A percentile compares a stretch with the other conserved stretches of the same genome.
These are phyloP conservation scores for Sclerotiophoma versabilis DNA, from an alignment of 2,329 filamentous ascomycete species.

Conservation along the genomic window DNA sequence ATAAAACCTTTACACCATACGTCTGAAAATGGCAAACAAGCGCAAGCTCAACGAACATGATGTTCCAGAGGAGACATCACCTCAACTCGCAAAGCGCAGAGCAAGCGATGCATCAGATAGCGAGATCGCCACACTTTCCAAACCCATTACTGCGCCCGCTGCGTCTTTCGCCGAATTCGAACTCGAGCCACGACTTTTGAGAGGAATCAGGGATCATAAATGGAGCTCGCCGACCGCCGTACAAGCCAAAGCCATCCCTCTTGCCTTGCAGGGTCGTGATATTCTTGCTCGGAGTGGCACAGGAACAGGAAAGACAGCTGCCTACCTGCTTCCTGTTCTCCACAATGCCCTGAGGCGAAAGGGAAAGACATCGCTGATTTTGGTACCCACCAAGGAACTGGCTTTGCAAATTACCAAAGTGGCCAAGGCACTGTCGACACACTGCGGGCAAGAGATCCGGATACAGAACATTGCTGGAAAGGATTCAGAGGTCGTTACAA, in stretches of 20 bases:
- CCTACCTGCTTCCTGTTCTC: conserved; percentile 89
- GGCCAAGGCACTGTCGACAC: conserved; percentile 77
- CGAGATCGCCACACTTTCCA: conserved; percentile 21
- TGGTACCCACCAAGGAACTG: conserved; percentile 93
- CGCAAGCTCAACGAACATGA: conserved; percentile 60
- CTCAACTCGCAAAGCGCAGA: conserved; percentile 22
- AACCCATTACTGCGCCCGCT: conserved; percentile 22
- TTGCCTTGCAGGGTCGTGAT: conserved; percentile 87
- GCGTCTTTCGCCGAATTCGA: conserved; percentile 75
- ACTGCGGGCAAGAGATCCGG: conserved; percentile 83
- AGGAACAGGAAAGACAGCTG: conserved; percentile 96
- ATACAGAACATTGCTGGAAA: conserved; percentile 89
- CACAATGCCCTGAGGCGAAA: conserved; percentile 84
- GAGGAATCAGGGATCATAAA: conserved; percentile 83
- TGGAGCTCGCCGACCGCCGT: conserved; percentile 89
- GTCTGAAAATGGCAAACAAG: conserved; percentile 42
- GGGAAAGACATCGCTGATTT: conserved; percentile 77
- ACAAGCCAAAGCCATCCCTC: conserved; percentile 84
- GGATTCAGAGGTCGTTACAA: conserved; percentile 86
- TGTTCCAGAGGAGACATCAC: conserved; percentile 49
- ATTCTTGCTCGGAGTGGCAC: conserved; percentile 92
- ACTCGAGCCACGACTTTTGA: conserved; percentile 83
- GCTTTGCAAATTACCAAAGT: conserved; percentile 87
- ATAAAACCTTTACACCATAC: neutral
- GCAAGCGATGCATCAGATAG: conserved; percentile 33